Base-by-base conservation (phyloP, 164 flowering plant species). In the Amborella trichopoda region DNA sequence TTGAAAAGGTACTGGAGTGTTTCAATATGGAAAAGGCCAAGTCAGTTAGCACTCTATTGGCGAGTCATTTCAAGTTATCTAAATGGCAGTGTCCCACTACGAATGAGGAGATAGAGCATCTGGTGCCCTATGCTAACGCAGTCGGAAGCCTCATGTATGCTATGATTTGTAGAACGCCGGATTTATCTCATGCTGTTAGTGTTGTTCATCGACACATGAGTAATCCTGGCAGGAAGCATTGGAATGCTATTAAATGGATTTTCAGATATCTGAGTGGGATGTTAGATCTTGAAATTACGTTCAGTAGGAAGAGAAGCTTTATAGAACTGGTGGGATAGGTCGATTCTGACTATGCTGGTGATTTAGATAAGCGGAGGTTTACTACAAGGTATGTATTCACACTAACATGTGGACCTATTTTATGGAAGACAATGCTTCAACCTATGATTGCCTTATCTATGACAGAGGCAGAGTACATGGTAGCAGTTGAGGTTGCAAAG, bases 371-470 rank as follows among this genome's bases (percentile, higher is more conserved):
- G 9, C 9, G 34, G 9, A 30, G 17, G 28, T 48, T 42, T 24
- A 34, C 32, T 12, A 23, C 52, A 2, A 4, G 43, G 9, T 49
- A 16, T 49, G 52, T 49, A 2, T 49, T 33, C 12, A 21, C 42
- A 3, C 11, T 24, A 13, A n/a, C 5, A 18, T 5, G 19, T n/a
- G 28, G 13, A 11, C 17, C 28, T 5, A 14, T 36, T 22, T 6
- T 0, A 16, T 36, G 41, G 22, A 33, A 14, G 9, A 21, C n/a
- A 1, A 49, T 14, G 27, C 10, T 33, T 5, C 20, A 49, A 23
- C 23, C 10, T 2, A 14, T 4, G 3, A 16, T 34, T 22, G 52
- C 41, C 9, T 24, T 33, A 5, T 23, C 20, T 6, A 32, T 25
- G n/a, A 23, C 18, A 9, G 11, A 34, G 23, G 52, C 16, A 36